Evolutionary conservation across 305 asterid genomes (phyloP).

Genomic region (Salvia sclarea): DNA sequence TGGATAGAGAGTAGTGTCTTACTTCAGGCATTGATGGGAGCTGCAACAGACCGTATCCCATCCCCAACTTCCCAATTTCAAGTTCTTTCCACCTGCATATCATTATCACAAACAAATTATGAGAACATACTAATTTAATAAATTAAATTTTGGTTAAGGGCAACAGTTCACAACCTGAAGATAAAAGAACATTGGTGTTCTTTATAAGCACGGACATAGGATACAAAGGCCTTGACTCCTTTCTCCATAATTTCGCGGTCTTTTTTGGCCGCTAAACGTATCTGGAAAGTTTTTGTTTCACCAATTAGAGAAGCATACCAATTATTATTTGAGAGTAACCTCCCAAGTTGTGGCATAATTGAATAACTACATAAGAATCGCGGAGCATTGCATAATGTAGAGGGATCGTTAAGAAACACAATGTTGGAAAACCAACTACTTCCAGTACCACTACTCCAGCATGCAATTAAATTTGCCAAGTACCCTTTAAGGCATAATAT

Average conservation of each 20-base stretch:
- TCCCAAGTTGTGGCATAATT: background rate
- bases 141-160: slow-evolving; percentile 10
- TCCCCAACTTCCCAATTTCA: slow-evolving; percentile 91
- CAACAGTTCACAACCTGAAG: slow-evolving; percentile 54
- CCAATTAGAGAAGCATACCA: slow-evolving; percentile 24
- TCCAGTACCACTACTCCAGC: background rate
- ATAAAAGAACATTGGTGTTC: slow-evolving; percentile 84
- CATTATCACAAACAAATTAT: background rate
- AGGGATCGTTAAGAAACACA: background rate
- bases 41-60: slow-evolving; percentile 90
- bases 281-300: slow-evolving; percentile 43
- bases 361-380: background rate
- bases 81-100: slow-evolving; percentile 86
- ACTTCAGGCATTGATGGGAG: slow-evolving; percentile 90
- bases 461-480: background rate
- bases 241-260: slow-evolving; percentile 97
- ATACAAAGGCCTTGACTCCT: slow-evolving; percentile 88
- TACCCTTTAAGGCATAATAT: too few relatives aligned
- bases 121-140: background rate
- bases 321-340: background rate
- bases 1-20: slow-evolving; percentile 77
- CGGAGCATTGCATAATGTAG: slow-evolving; percentile 4
- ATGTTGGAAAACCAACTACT: background rate
- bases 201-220: slow-evolving; percentile 89
- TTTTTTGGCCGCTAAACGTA: slow-evolving; percentile 70